phyloP scores from a whole-genome alignment of 2,329 filamentous ascomycete genomes.

The Colletotrichum scovillei region DNA sequence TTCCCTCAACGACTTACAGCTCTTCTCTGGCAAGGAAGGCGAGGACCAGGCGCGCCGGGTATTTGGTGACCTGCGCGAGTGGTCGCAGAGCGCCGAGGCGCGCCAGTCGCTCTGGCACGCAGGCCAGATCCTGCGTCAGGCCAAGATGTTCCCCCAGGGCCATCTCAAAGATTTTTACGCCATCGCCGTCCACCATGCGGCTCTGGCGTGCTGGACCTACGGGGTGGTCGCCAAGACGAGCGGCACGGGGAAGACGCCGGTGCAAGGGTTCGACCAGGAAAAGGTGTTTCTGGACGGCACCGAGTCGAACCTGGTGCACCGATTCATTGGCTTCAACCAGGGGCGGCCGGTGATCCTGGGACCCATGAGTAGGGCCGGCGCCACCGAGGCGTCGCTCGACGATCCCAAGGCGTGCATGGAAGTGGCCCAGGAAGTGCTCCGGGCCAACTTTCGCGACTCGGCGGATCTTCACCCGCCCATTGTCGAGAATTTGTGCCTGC shows the following conservation, averaged over 20 bases:
- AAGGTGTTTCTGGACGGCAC: conserved; percentile 67
- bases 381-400: conserved; percentile 56
- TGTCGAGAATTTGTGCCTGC: conserved; percentile 73
- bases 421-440: conserved; percentile 66
- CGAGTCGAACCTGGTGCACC: conserved; percentile 62
- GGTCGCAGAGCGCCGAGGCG: conserved; percentile 66
- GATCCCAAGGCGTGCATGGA: conserved; percentile 71
- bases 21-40: conserved; percentile 75
- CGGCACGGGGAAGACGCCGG: conserved; percentile 39
- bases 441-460: conserved; percentile 59
- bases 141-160: conserved; percentile 62
- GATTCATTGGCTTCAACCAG: conserved; percentile 67
- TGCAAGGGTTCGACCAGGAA: conserved; percentile 46
- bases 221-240: conserved; percentile 64
- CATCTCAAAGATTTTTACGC: conserved; percentile 74
- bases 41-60: conserved; percentile 72
- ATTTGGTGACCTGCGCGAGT: conserved; percentile 68
- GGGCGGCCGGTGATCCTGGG: conserved; percentile 63
- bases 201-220: conserved; percentile 76
- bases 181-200: conserved; percentile 76
- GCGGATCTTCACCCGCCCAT: conserved; percentile 65
- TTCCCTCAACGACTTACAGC: conserved; percentile 72
- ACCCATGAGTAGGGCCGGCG: conserved; percentile 41
- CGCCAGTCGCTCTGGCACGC: conserved; percentile 75
- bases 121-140: conserved; percentile 73